Evolutionary conservation across 2,329 filamentous ascomycete genomes (phyloP), one percentile per base, ranked within the genome.

Genomic region (Bimuria novae-zelandiae): DNA sequence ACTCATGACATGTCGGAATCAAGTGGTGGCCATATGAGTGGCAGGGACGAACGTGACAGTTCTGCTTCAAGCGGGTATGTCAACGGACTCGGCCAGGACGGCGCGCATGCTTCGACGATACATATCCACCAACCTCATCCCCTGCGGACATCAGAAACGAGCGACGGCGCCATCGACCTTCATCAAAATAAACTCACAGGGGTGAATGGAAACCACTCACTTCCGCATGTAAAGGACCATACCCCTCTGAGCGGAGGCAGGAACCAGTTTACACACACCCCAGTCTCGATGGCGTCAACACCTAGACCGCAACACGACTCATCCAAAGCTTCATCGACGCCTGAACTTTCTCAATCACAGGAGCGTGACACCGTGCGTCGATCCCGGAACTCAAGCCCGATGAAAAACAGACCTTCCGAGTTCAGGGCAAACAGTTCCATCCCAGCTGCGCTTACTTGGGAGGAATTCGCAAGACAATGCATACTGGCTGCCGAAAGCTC

Each of bases 381-480:
- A 16, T 56, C 60, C 29, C 59, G 59, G 49, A 60, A 58, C 21
- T 53, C 58, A 3, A 61, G 55, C 44, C 50, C 62, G 32, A 22
- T 32, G 3, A 70, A 69, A 51, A 55, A 56, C 40, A 71, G 67
- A 44, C 17, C 49, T 11, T 19, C 33, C 21, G 70, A 71, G 46
- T 57, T 68, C 50, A 65, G 52, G 44, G 88, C 91, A 11, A 91
- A 86, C 64, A 89, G 90, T 7, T 96, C 93, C 14, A 92, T 99
- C 65, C 92, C 93, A 14, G 78, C 84, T 50, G 83, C 89, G 56
- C 74, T 97, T 40, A 80, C 88, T 14, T 81, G 85, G 23, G 81
- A 84, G 45, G 86, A 93, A 54, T 97, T 96, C 76, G 93, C 91
- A n/a, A 84, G 87, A 59, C 92, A 99, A 76, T 96, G 92, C 70